Evolutionary conservation across 2,329 filamentous ascomycete genomes (phyloP), one percentile per base, ranked within the genome.

Genomic region (Mycosphaerella arachidis): DNA sequence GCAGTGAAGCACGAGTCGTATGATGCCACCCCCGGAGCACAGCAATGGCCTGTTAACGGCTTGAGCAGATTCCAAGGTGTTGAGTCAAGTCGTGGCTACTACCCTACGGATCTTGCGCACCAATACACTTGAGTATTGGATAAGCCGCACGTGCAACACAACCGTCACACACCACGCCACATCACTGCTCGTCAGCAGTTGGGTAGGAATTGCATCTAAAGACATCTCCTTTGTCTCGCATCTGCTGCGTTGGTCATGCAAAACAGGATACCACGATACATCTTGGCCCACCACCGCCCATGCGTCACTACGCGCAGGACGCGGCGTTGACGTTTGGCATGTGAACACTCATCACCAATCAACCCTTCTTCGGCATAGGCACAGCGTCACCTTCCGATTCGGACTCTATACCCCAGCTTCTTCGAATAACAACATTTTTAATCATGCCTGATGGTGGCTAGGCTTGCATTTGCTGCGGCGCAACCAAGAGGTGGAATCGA

Each of bases 31-130:
- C 70, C 61, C 6, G 70, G 70, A 20, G 61, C 68, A 12, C 65
- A 66, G 20, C 67, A 69, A 24, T 79, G 76, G 75, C 59, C 71
- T 13, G 67, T 73, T 7, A 75, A 74, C n/a, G 75, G 75, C 18
- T 76, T 77, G 62, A 73, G 76, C 29, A 71, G 77, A 7, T 80
- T 76, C 62, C 76, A 79, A 63, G 78, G 78, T 57, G 74, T 79
- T 63, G 77, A 78, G 50, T 74, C 73, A 13, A 79, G 77, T 63
- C 76, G 77, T 24, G 78, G 78, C 30, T 79, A 76, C 63, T 80
- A 77, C 59, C 77, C 77, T 53, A 4, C 31, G 6, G 68, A 80
- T 29, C 73, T 74, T 56, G 69, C 75, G 51, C 20, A 53, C 12
- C 31, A 52, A 8, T 52, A 52, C 30, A 52, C 50, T 18, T 37